These are phyloP conservation scores for Aspergillus texensis DNA, from an alignment of 2,329 filamentous ascomycete genomes.

Conservation along the genomic window DNA sequence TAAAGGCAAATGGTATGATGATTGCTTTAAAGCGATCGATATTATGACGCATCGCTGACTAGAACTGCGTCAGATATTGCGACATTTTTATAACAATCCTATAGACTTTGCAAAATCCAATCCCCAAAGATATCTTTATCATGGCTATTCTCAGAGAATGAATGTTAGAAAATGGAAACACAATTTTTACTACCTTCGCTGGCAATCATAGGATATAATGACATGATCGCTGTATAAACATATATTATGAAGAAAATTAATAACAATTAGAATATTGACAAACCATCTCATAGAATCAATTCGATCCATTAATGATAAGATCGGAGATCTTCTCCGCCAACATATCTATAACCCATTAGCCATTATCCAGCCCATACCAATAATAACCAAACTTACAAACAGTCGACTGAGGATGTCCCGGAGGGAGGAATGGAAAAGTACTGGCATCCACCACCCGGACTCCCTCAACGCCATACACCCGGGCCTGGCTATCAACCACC, in stretches of 20 bases:
- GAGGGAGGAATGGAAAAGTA: slow-evolving; percentile 37
- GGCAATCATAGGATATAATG: too few relatives aligned
- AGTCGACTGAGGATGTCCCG: slow-evolving; percentile 36
- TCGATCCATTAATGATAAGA: not conserved
- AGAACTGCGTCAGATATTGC: not conserved
- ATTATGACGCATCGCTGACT: not conserved
- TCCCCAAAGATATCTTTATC: too few relatives aligned
- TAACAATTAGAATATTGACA: not conserved
- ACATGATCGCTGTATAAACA: not conserved
- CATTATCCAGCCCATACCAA: not conserved
- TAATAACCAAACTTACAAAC: not conserved
- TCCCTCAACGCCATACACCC: slow-evolving; percentile 32
- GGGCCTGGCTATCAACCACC: slow-evolving; percentile 35
- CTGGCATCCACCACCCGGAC: slow-evolving; percentile 40
- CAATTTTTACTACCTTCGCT: too few relatives aligned
- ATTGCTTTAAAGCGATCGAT: too few relatives aligned
- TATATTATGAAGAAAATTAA: not conserved
- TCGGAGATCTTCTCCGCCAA: slow-evolving; percentile 1
- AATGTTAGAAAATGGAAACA: too few relatives aligned
- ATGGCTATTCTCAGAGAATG: too few relatives aligned
- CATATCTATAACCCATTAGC: not conserved
- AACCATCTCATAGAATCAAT: not conserved
- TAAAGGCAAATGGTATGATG: too few relatives aligned
- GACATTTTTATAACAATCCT: not conserved
- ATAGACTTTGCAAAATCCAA: too few relatives aligned